phyloP scores from a whole-genome alignment of 768 basidiomycete species.

The Panellus pusillus region DNA sequence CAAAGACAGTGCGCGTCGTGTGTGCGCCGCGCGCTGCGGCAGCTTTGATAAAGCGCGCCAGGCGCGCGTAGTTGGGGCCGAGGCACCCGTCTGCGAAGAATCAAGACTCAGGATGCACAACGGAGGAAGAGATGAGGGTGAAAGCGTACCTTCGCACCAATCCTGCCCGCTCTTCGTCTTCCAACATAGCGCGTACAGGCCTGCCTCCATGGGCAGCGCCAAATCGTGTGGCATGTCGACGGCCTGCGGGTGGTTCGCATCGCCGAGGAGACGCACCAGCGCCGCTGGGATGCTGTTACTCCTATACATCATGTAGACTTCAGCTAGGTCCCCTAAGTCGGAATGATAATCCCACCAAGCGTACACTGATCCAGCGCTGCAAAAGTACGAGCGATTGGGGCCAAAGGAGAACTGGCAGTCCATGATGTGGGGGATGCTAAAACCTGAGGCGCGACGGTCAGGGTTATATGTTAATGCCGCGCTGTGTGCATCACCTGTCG shows the following conservation, averaged over 20 bases:
- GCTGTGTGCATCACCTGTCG: no score
- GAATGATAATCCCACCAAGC: neutral
- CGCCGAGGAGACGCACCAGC: neutral
- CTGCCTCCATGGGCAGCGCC: constrained; percentile 9
- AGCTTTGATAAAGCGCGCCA: constrained; percentile 8
- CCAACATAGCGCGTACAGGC: constrained; percentile 8
- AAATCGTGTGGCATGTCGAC: constrained; percentile 4
- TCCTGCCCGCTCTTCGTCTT: constrained; percentile 3
- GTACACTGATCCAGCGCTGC: neutral
- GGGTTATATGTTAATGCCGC: no score
- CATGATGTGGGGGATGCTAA: neutral
- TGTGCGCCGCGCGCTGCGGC: neutral
- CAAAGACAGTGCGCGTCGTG: constrained; percentile 13
- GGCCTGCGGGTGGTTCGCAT: constrained; percentile 2
- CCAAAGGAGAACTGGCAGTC: constrained; percentile 10
- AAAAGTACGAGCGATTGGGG: constrained; percentile 11
- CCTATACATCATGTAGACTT: neutral
- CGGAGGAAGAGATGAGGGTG: neutral
- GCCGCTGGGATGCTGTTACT: neutral
- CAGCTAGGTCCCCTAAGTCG: no score
- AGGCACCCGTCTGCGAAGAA: constrained; percentile 1
- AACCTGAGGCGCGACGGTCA: no score
- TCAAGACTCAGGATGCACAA: neutral
- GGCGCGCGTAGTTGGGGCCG: constrained; percentile 3
- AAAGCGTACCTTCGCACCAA: constrained; percentile 9